Evolutionary conservation across 1,139 yeast species (phyloP), one percentile per base, ranked within the genome.

Genomic region (Hanseniaspora sp.): DNA sequence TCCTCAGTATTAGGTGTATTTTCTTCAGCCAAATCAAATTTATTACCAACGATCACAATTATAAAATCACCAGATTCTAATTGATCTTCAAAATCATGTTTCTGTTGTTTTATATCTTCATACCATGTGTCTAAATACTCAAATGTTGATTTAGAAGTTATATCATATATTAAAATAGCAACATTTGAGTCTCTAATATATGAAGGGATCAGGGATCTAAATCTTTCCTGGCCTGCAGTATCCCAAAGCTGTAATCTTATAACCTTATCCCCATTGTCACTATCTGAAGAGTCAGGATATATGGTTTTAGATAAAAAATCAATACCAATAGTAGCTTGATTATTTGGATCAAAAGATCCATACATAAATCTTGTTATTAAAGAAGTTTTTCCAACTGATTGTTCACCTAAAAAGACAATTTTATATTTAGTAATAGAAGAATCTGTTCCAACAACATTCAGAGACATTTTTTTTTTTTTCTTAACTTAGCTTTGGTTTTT

Each of bases 181-280:
- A 92, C 98, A 64, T 88, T 88, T n/a, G 95, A 83, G 69, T 92
- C 98, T 60, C 98, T 78, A 57, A 92, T 92, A 65, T 92, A 92
- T 13, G 95, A 83, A 2, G 98, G 97, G 60, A 92, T 88, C 62
- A 92, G 74, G 6, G 96, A 90, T 62, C 97, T 75, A 73, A 92
- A 92, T 62, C 98, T 75, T 68, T 92, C 98, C 71, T 92, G 98
- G n/a, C 98, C 98, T 0, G 98, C 98, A n/a, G 98, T 92, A 67
- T 92, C 98, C 98, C 98, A 92, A 55, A 92, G 82, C 65, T 80
- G 85, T 56, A 81, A 68, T 59, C 85, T 72, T 35, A 80, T 80
- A 2, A 88, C 83, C 57, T 83, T 80, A 64, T 83, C 88, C 15
- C 30, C 43, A 28, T 43, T 43, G 37, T 40, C 45, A 28, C 18